Conservation (phyloP, 768 basidiomycete genomes). For the Boletellus sp. region DNA sequence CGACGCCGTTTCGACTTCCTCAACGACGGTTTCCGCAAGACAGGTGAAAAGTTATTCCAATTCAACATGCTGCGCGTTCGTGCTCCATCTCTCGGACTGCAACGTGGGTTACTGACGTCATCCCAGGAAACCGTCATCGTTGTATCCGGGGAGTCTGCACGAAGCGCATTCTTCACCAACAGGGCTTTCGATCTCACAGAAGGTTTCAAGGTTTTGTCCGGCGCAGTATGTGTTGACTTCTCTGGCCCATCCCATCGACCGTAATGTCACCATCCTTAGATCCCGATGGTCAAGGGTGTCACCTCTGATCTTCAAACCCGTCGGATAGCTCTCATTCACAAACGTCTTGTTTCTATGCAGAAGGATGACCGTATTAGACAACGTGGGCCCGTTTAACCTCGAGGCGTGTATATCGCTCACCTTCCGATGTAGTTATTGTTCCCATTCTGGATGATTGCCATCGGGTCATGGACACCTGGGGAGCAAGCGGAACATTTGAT, state of each 20-base stretch:
- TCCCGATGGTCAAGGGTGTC: slow-evolving; percentile 72
- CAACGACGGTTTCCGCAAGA: slow-evolving; percentile 65
- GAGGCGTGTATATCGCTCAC: slow-evolving; percentile 6
- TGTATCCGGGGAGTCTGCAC: slow-evolving; percentile 68
- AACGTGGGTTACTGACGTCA: slow-evolving; percentile 18
- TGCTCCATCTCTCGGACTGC: slow-evolving; percentile 15
- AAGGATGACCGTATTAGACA: slow-evolving; percentile 56
- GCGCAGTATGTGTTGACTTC: slow-evolving; percentile 52
- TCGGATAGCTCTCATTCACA: slow-evolving; percentile 64
- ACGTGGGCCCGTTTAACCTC: slow-evolving; percentile 41
- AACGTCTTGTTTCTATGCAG: slow-evolving; percentile 62
- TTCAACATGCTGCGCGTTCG: slow-evolving; percentile 66
- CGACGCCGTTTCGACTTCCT: slow-evolving; percentile 67
- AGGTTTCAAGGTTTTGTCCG: slow-evolving; percentile 76
- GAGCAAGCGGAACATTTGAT: slow-evolving; percentile 58
- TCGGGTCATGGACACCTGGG: slow-evolving; percentile 62
- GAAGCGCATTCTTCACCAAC: slow-evolving; percentile 65
- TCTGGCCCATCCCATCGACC: slow-evolving; percentile 12
- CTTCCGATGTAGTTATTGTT: slow-evolving; percentile 54
- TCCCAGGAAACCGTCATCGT: slow-evolving; percentile 68
- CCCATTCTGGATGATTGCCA: slow-evolving; percentile 62
- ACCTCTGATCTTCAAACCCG: slow-evolving; percentile 65
- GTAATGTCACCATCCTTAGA: slow-evolving; percentile 38
- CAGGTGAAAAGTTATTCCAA: slow-evolving; percentile 63
- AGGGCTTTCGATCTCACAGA: slow-evolving; percentile 72